Percentiles rank a stretch among this genome's conserved stretches.
Evolutionary conservation across 352 stramenopile species (phyloP).

Genomic region (Pythium diclinum): DNA sequence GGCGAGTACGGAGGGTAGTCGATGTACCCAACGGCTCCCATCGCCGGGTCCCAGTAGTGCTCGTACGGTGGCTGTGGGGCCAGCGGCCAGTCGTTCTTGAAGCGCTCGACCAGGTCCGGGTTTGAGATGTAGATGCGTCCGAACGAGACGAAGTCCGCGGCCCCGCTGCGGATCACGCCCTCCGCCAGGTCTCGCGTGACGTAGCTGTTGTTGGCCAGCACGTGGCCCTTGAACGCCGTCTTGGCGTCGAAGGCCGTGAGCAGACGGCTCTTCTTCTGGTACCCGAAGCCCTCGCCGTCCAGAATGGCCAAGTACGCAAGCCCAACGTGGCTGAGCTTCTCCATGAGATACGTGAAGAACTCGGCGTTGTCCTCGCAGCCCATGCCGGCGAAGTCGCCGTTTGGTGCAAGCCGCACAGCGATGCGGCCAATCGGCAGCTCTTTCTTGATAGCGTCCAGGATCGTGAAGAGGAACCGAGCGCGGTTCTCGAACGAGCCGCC

Average conservation of each 20-base stretch:
- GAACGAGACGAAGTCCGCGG: constrained; percentile 31
- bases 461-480: constrained; percentile 43
- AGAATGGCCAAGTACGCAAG: constrained; percentile 49
- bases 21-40: neutral
- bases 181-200: constrained; percentile 26
- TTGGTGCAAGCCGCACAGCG: constrained; percentile 21
- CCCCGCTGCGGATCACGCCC: constrained; percentile 19
- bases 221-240: constrained; percentile 30
- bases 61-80: constrained; percentile 23
- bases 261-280: constrained; percentile 28
- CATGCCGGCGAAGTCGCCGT: constrained; percentile 39
- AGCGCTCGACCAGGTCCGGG: constrained; percentile 32
- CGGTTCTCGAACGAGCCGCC: constrained; percentile 67
- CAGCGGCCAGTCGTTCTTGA: constrained; percentile 27
- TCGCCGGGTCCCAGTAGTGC: neutral
- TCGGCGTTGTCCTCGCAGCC: constrained; percentile 40
- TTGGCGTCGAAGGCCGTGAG: constrained; percentile 31
- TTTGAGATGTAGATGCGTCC: constrained; percentile 41
- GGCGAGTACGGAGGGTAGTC: neutral
- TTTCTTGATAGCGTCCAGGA: constrained; percentile 35
- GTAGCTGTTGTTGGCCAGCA: constrained; percentile 45
- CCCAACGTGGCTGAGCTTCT: constrained; percentile 31
- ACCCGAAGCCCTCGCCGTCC: constrained; percentile 46
- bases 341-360: constrained; percentile 34
- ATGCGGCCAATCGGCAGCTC: constrained; percentile 7